Evolutionary conservation across 2,329 filamentous ascomycete genomes (phyloP), one percentile per base, ranked within the genome.

Genomic region (Neofusicoccum sp.): DNA sequence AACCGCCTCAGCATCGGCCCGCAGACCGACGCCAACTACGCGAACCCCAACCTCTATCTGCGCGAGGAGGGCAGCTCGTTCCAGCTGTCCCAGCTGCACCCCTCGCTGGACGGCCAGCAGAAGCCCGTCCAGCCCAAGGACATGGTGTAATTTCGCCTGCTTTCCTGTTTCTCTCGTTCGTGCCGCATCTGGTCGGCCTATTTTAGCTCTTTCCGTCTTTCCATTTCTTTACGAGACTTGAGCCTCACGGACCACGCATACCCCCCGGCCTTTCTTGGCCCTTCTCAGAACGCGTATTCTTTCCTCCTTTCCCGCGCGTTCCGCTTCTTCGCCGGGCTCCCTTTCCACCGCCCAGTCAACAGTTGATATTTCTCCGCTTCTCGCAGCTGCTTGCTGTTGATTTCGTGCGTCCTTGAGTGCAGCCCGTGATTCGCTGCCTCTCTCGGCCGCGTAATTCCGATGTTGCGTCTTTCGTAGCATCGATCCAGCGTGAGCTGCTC

Each of bases 101-200:
- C 51, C n/a, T 56, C 51, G n/a, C 51, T 56, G 7, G 51, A 56
- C n/a, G 38, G 38, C 51, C 36, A 41, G 36, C 51, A 56, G 28
- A 56, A 41, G 33, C 38, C 51, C 26, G 24, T 38, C 26, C 16
- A n/a, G 24, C 14, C 24, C 3, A 56, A 56, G 51, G 51, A 56
- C 36, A 43, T 56, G 20, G 51, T 56, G 5, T 56, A 56, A 4
- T 24, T 16, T 28, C 34, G 16, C 24, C 14, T 36, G n/a, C 24
- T 53, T 6, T 34, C 14, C n/a, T 31, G 31, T 36, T 20, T 16
- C 16, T 24, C 36, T 56, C n/a, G n/a, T n/a, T n/a, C n/a, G n/a
- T 33, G 41, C 28, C 38, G 4, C 12, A 20, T 56, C 28, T n/a
- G 38, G 51, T 43, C 51, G 51, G 38, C 51, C 38, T 40, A 24